These are phyloP conservation scores for Chara braunii DNA, from an alignment of 139 green algal genomes.

Conservation along the genomic window DNA sequence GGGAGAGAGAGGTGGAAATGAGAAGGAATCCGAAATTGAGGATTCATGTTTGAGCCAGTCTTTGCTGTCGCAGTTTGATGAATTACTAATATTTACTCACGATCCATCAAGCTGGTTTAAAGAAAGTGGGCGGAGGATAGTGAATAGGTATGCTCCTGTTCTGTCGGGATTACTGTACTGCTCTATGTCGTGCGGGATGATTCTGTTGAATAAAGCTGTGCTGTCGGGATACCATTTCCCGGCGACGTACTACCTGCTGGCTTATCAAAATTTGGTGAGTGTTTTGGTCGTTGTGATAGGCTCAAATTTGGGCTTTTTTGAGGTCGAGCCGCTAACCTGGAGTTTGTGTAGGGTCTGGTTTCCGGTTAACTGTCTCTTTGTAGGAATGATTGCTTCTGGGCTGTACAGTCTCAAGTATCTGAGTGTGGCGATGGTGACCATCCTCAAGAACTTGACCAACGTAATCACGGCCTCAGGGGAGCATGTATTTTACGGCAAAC, in stretches of 20 bases:
- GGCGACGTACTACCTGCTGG: background rate
- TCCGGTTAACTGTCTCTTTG: constrained; percentile 90
- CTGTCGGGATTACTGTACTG: constrained; percentile 28
- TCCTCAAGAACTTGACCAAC: constrained; percentile 83
- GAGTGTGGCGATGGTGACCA: constrained; percentile 63
- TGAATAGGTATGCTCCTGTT: no score
- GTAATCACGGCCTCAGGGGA: constrained; percentile 7
- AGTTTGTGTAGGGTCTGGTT: constrained; percentile 59
- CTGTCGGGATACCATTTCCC: constrained; percentile 13
- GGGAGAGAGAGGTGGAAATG: no score
- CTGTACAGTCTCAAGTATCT: constrained; percentile 62
- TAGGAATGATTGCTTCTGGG: constrained; percentile 76
- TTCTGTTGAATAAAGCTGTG: constrained; percentile 34
- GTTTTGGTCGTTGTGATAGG: constrained; percentile 9
- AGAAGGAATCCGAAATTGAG: no score
- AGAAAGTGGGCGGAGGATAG: no score
- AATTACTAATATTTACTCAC: no score
- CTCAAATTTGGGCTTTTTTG: constrained; percentile 6
- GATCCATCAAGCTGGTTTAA: no score
- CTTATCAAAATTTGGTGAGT: background rate
- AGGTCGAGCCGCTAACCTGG: constrained; percentile 19
- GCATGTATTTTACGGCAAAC: constrained; percentile 11
- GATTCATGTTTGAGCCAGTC: no score
- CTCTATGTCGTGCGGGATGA: constrained; percentile 33
- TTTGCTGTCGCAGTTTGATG: no score